Evolutionary conservation across 2,329 filamentous ascomycete species (phyloP), one percentile per base, ranked within the genome.

Genomic region (Chaetomium globosum): DNA sequence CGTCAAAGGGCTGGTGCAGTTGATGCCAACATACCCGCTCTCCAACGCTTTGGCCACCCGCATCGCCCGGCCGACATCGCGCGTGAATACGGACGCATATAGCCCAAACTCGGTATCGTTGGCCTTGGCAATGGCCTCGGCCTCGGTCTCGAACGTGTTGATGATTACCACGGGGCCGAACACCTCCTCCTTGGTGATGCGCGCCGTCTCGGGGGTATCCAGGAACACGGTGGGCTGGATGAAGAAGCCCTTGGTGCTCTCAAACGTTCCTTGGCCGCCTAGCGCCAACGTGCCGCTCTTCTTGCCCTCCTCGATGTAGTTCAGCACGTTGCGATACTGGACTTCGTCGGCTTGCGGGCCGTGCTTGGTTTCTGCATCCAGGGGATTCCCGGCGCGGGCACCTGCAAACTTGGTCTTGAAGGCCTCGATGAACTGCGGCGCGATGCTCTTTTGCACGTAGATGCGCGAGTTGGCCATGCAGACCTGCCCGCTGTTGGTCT

Each of bases 141-240:
- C 80, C 69, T 87, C 85, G 0, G 79, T 81, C 71, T 84, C 82
- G 75, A 87, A 87, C 0, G 79, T 81, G 61, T 81, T 81, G 68
- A 89, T 82, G 28, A 81, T 82, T 0, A 86, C 82, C 4, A 90
- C 86, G 0, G 87, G 86, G 0, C 87, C 87, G 67, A 89, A 89
- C 0, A 89, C 80, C 66, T 89, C 86, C 68, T 89, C 85, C 23
- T 82, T 80, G 75, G 83, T 83, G 59, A 88, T 81, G 63, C 76
- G 76, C 1, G 78, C 75, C 36, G 77, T 71, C 67, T 81, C 78
- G 13, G 78, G 75, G 5, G 78, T 74, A 56, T 80, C 72, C n/a
- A 77, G 71, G 73, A 83, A 82, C 51, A 83, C 78, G 13, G 79
- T 79, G 1, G 81, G 81, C 63, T 78, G 75, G 28, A 83, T 74